A percentile compares a stretch with the other conserved stretches of the same genome.
phyloP scores from a whole-genome alignment of 2,329 filamentous ascomycete species.

The Tolypocladium ovalisporum region DNA sequence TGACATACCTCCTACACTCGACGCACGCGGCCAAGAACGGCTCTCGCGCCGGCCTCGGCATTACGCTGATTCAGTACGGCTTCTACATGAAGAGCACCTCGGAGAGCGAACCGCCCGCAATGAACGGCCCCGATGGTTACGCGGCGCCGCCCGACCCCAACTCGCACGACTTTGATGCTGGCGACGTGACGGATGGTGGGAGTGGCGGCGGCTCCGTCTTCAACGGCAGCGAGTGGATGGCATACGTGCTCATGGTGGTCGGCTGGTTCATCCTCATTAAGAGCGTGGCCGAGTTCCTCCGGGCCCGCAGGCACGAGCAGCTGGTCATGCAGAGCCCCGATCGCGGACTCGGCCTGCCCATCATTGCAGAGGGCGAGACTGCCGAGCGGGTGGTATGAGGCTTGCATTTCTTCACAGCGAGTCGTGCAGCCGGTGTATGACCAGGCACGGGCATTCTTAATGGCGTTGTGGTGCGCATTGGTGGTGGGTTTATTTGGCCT shows the following conservation, averaged over 20 bases:
- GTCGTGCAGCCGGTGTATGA: not conserved
- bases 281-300: conserved; percentile 82
- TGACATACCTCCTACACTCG: conserved; percentile 95
- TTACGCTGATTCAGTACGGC: conserved; percentile 92
- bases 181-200: conserved; percentile 42
- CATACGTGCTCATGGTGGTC: conserved; percentile 89
- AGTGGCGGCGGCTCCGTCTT: conserved; percentile 42
- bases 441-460: not conserved
- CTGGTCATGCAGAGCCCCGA: conserved; percentile 89
- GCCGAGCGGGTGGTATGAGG: conserved; percentile 67
- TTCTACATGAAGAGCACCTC: conserved; percentile 77
- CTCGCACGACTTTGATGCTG: conserved; percentile 75
- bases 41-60: conserved; percentile 83
- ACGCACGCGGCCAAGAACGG: conserved; percentile 98
- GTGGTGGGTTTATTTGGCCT: not conserved
- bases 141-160: conserved; percentile 77
- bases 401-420: not conserved
- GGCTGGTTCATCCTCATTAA: conserved; percentile 97
- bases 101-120: conserved; percentile 29
- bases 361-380: conserved; percentile 78
- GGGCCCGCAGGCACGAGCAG: conserved; percentile 82
- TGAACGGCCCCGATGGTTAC: conserved; percentile 45
- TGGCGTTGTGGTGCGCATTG: not conserved
- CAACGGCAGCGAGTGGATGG: conserved; percentile 73
- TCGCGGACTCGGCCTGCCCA: conserved; percentile 69